Conservation (phyloP, 164 flowering plant species). For the Tinospora cordifolia region DNA sequence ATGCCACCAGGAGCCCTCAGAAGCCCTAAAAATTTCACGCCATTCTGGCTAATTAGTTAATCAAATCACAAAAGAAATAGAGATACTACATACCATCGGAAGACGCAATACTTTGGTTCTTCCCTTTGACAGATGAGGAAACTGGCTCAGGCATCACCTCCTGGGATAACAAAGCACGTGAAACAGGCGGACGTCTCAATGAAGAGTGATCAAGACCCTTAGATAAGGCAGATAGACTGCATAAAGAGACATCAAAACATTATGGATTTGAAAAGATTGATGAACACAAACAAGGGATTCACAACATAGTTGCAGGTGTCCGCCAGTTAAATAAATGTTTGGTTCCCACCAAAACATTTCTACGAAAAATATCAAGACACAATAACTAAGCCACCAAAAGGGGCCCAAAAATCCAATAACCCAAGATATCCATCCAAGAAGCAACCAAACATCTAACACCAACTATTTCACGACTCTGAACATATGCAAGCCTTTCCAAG, state of each 20-base stretch:
- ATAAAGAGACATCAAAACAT: not conserved
- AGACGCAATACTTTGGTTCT: constrained; percentile 17
- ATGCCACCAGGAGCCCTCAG: not conserved
- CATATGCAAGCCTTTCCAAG: too few species aligned
- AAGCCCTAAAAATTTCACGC: too few species aligned
- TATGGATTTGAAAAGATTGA: not conserved
- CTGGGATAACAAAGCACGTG: constrained; percentile 44
- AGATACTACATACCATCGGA: constrained; percentile 36
- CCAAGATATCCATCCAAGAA: too few species aligned
- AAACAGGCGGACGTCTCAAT: constrained; percentile 51
- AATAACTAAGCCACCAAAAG: too few species aligned
- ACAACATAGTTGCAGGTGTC: not conserved
- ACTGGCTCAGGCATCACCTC: constrained; percentile 46
- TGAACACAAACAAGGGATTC: not conserved
- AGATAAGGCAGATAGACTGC: constrained; percentile 33
- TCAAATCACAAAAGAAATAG: not conserved
- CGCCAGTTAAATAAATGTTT: not conserved
- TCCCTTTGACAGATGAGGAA: constrained; percentile 28
- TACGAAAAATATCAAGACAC: not conserved
- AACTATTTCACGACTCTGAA: too few species aligned
- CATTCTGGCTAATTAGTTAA: not conserved
- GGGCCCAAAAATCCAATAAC: too few species aligned
- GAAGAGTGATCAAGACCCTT: constrained; percentile 43
- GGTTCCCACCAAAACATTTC: not conserved
- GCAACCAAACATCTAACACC: too few species aligned